Conservation (phyloP, 768 basidiomycete genomes). For the Kwoniella europaea region DNA sequence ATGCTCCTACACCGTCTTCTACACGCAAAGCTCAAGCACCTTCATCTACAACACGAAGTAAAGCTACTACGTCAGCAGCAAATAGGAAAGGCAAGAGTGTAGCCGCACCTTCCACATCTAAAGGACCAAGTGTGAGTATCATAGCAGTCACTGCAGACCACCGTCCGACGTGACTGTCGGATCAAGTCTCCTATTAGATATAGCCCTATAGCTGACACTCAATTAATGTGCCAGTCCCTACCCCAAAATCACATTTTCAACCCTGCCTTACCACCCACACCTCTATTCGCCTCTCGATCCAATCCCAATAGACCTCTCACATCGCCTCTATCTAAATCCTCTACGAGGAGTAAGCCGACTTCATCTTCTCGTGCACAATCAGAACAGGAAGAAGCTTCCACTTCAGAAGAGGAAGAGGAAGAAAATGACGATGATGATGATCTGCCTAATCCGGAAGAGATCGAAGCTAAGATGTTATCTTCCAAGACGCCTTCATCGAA, state of each 20-base stretch:
- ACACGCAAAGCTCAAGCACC: constrained; percentile 10
- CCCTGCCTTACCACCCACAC: constrained; percentile 65
- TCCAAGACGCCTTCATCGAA: constrained; percentile 12
- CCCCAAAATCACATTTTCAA: constrained; percentile 65
- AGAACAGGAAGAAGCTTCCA: constrained; percentile 13
- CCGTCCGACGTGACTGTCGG: background rate
- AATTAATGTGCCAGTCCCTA: constrained; percentile 19
- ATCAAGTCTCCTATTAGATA: constrained; percentile 1
- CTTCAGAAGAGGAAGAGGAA: constrained; percentile 20
- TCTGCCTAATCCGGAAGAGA: constrained; percentile 50
- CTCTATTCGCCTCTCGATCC: constrained; percentile 68
- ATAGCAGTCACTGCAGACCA: too few relatives aligned
- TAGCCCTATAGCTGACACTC: background rate
- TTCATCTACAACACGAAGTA: constrained; percentile 14
- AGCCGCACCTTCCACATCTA: constrained; percentile 5
- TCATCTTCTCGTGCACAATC: constrained; percentile 12
- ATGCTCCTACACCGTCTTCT: constrained; percentile 18
- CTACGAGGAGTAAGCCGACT: constrained; percentile 15
- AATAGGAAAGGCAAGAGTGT: background rate
- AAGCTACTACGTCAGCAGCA: background rate
- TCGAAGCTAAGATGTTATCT: constrained; percentile 44
- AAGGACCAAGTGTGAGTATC: constrained; percentile 41
- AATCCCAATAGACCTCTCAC: constrained; percentile 73
- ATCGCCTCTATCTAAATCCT: constrained; percentile 63
- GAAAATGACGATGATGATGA: constrained; percentile 37